Evolutionary conservation across 1,284 basidiomycete genomes (phyloP), one percentile per base, ranked within the genome.

Genomic region (Puccinia triticina): DNA sequence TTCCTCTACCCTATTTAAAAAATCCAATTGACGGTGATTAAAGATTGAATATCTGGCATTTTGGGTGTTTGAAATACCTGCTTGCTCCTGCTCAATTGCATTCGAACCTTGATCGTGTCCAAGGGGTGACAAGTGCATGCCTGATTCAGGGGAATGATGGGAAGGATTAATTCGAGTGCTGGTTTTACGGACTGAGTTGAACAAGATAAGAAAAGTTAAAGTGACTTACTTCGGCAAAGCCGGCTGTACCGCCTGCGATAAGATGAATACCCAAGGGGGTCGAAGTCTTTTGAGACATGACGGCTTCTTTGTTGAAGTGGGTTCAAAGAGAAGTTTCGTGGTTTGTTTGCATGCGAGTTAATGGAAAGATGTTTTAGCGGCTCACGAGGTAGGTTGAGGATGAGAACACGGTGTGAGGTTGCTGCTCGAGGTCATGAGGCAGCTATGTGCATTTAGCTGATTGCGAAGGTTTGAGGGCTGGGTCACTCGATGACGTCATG

Each of bases 81-180:
- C 55, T 80, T 77, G 50, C 83, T 82, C 72, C 81, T 79, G 34
- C 83, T 84, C 81, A 98, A 92, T 89, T 98, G 96, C 96, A 98
- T 98, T 76, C 96, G 93, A 85, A 96, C 96, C 90, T 98, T 98
- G 90, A 98, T 98, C 43, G 96, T 98, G 88, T 98, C 96, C 69
- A 98, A 90, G 4, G 94, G 88, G 85, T 93, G 86, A 93, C 92
- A 86, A 92, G 94, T 86, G 88, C 90, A 84, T 93, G 87, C 93
- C 93, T 85, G 29, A 53, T 21, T 43, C 23, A 14, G 10, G 34
- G 4, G 29, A 26, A 61, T 57, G 50, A 76, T 4, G 23, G 32
- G 18, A 61, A 59, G 75, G 43, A 32, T 40, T 10, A 12, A 23
- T 61, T 16, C 8, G 29, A 59, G 21, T 59, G 21, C 14, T 21